Base-by-base conservation (phyloP, 441 rosid species). In the Caryocar brasiliense region DNA sequence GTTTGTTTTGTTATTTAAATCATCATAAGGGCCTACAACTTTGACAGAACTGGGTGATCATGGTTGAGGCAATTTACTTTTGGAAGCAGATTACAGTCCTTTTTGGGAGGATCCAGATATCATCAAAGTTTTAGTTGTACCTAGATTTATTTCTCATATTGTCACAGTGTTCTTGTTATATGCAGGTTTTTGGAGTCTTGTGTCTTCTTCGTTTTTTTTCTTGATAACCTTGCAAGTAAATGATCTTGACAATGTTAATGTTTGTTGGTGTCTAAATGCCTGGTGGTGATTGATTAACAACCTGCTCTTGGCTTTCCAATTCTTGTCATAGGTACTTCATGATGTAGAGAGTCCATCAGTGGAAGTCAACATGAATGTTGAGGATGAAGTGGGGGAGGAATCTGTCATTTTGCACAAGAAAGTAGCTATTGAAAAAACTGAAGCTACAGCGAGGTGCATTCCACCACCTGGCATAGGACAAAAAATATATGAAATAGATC, bases 401-500 rank as follows among this genome's bases (percentile, higher is more conserved):
- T 50, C 64, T 51, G 13, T 54, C 37, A 47, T 71, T 44, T 15
- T 71, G 29, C 51, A 2, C 1, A 74, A 56, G 53, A 40, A 44
- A 19, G 42, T 60, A 40, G 62, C 24, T 43, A n/a, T 62, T 51
- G 67, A 49, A 41, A 69, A 65, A 41, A 63, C 32, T 57, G 74
- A 77, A 61, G 45, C 50, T 40, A 58, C 57, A 48, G 60, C 64
- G 51, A 73, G 61, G 59, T 52, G 43, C 47, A 61, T 83, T 65
- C 82, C 86, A 32, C 90, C 77, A 24, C 95, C 99, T 51, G 94
- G 95, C 41, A 36, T 49, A 13, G 97, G 95, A 43, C 72, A 79
- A 66, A 85, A 38, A 65, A 85, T 92, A 63, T 92, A 92, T 61
- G 83, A 83, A 55, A 82, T 88, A 68, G 99, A 88, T 75, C 86